phyloP scores from a whole-genome alignment of 768 basidiomycete genomes.

The Termitomyces sp. region DNA sequence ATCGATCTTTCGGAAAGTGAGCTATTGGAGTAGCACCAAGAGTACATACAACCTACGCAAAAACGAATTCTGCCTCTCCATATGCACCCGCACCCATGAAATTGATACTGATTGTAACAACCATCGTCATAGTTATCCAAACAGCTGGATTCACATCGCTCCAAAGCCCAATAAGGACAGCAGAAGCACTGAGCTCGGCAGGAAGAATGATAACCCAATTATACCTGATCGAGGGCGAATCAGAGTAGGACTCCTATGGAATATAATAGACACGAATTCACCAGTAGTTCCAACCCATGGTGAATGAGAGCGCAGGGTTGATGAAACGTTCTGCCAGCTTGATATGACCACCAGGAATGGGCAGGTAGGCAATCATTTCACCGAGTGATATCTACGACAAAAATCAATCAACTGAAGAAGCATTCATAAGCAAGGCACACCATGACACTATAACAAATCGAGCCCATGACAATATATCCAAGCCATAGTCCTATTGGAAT shows the following conservation, averaged over 20 bases:
- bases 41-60: conserved; percentile 53
- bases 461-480: conserved; percentile 61
- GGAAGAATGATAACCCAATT: conserved; percentile 66
- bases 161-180: conserved; percentile 78
- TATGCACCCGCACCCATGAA: conserved; percentile 73
- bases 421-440: conserved; percentile 20
- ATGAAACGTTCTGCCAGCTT: conserved; percentile 80
- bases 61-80: conserved; percentile 83
- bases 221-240: conserved; percentile 27
- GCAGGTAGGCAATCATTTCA: conserved; percentile 76
- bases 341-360: conserved; percentile 77
- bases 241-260: not conserved
- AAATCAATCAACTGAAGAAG: not conserved
- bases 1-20: conserved; percentile 47
- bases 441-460: conserved; percentile 72
- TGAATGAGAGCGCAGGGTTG: conserved; percentile 63
- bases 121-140: conserved; percentile 75
- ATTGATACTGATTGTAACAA: conserved; percentile 75
- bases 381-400: conserved; percentile 54
- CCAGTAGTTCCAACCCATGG: conserved; percentile 52
- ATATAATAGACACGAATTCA: conserved; percentile 6
- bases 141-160: conserved; percentile 56
- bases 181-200: conserved; percentile 69
- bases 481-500: conserved; percentile 49
- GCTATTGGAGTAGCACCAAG: conserved; percentile 10